These are phyloP conservation scores for Teratosphaeria viscida DNA, from an alignment of 2,329 filamentous ascomycete species.

Conservation along the genomic window DNA sequence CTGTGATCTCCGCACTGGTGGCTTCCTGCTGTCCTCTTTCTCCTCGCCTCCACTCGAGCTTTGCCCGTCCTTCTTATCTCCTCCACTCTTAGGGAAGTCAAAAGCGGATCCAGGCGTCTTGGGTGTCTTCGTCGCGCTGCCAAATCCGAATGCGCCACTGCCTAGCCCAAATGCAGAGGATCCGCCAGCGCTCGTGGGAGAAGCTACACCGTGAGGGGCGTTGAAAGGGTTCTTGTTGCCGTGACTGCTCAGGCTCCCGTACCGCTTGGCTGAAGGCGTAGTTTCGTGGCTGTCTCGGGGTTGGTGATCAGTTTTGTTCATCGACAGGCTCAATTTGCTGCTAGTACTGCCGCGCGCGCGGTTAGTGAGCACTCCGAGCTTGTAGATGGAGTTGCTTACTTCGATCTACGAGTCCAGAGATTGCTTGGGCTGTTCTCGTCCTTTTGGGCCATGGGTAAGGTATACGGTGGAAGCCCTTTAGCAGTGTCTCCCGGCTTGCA, in stretches of 20 bases:
- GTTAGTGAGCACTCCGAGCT: constrained; percentile 10
- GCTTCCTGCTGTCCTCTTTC: constrained; percentile 14
- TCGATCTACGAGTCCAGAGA: constrained; percentile 72
- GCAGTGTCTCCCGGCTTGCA: not conserved
- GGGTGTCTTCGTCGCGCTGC: constrained; percentile 64
- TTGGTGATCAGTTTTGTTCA: constrained; percentile 48
- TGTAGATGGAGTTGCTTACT: constrained; percentile 44
- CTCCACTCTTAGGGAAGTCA: constrained; percentile 56
- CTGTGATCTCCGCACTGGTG: constrained; percentile 17
- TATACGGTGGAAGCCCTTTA: not conserved
- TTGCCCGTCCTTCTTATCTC: constrained; percentile 50
- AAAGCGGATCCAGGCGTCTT: constrained; percentile 67
- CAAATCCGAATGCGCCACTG: constrained; percentile 93
- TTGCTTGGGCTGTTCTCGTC: constrained; percentile 25
- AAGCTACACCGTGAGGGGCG: constrained; percentile 54
- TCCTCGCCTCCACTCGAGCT: constrained; percentile 38
- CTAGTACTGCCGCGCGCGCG: constrained; percentile 43
- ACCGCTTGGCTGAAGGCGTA: constrained; percentile 60
- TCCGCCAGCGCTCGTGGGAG: constrained; percentile 63
- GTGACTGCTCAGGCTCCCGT: constrained; percentile 61
- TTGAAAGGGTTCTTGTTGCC: constrained; percentile 72
- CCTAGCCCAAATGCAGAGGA: constrained; percentile 89
- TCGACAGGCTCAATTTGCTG: constrained; percentile 85
- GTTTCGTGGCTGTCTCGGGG: constrained; percentile 42
- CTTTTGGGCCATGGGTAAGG: constrained; percentile 21